Percentiles rank a stretch among this genome's conserved stretches.
These are phyloP conservation scores for Phytopythium delawarense DNA, from an alignment of 352 stramenopile species.

Conservation along the genomic window DNA sequence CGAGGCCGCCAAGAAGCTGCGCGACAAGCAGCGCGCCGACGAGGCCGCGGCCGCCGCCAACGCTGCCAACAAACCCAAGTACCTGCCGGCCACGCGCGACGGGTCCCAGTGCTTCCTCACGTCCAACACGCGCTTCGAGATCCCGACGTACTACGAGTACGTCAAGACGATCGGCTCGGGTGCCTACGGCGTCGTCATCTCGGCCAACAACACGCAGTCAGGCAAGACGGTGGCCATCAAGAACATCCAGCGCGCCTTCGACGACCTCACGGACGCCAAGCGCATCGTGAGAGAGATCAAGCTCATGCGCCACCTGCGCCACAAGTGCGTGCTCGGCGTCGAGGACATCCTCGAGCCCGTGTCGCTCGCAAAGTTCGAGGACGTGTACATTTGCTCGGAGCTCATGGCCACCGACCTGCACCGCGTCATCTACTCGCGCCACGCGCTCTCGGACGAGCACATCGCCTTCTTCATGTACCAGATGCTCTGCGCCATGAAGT, in stretches of 20 bases:
- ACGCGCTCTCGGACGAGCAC: constrained; percentile 82
- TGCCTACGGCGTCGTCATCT: constrained; percentile 91
- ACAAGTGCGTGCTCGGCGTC: constrained; percentile 88
- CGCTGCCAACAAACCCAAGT: constrained; percentile 79
- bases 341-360: constrained; percentile 71
- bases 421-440: constrained; percentile 87
- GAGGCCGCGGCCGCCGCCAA: constrained; percentile 58
- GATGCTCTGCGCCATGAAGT: constrained; percentile 90
- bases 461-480: constrained; percentile 91
- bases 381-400: constrained; percentile 90
- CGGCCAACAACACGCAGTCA: constrained; percentile 39
- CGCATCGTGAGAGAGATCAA: constrained; percentile 98
- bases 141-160: constrained; percentile 74
- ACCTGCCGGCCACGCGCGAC: constrained; percentile 58
- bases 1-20: constrained; percentile 68
- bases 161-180: constrained; percentile 87
- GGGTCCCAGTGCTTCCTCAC: constrained; percentile 82
- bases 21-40: constrained; percentile 70
- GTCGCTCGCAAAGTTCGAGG: constrained; percentile 69
- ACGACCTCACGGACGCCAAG: constrained; percentile 98
- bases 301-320: constrained; percentile 88
- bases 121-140: constrained; percentile 82
- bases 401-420: constrained; percentile 90
- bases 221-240: constrained; percentile 85
- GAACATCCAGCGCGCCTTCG: constrained; percentile 93